Evolutionary conservation across 345 rosid genomes (phyloP), one percentile per base, ranked within the genome.

Genomic region (Rhodamnia argentea): DNA sequence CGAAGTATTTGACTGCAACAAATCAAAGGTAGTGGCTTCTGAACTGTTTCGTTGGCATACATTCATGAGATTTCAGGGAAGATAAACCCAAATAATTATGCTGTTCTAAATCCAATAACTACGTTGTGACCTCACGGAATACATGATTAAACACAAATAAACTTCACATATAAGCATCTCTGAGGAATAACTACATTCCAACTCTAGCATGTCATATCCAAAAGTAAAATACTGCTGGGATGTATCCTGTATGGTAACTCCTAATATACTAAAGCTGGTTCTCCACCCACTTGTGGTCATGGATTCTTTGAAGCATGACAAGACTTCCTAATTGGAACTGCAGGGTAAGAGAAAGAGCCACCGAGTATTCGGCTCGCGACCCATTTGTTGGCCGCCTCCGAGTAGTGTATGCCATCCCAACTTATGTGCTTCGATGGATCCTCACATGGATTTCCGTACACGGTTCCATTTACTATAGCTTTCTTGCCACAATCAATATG

Each of bases 371-470:
- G 89, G 9, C 84, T 86, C 20, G 93, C 92, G 24, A 95, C 84
- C 89, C 92, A 91, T 85, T 81, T 58, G 84, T 95, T 94, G 6
- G 95, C 94, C 4, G 96, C 94, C 86, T 93, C 87, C 0, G 94
- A 82, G 89, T 92, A 95, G 90, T 94, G 97, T 85, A 94, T 91
- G 5, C 95, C 98, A 89, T 96, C 98, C 96, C 99, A 96, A 88
- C 95, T 95, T 37, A 95, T 87, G 87, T 91, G 94, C 85, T 15
- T 88, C 24, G 88, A 89, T 44, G 94, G 97, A 85, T 91, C 84
- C 62, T 87, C 47, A 85, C 98, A 95, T 2, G 98, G 92, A 83
- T 90, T 86, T 20, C 95, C 95, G 85, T 92, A 95, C 56, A 90
- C 92, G 75, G 95, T 93, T 52, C 97, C 96, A 85, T 94, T 94